These are phyloP conservation scores for Sclerotinia spermophila DNA, from an alignment of 2,329 filamentous ascomycete genomes.

Conservation along the genomic window DNA sequence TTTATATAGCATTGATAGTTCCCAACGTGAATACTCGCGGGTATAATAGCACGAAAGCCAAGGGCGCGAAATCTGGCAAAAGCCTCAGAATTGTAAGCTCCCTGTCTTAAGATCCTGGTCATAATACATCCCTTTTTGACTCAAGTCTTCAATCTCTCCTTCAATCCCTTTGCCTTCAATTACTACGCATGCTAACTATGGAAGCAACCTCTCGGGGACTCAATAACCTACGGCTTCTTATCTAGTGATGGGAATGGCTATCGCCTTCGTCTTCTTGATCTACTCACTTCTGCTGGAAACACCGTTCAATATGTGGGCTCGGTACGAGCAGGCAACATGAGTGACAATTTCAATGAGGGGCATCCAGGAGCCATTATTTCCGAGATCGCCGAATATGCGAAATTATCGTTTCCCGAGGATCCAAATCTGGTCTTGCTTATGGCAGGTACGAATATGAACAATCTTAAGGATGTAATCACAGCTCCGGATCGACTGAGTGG, in stretches of 20 bases:
- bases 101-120: neutral
- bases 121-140: neutral
- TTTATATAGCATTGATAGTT: neutral
- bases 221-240: slow-evolving; percentile 39
- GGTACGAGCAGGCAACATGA: slow-evolving; percentile 36
- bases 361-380: slow-evolving; percentile 36
- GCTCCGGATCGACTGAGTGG: slow-evolving; percentile 38
- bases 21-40: neutral
- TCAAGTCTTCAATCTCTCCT: neutral
- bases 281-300: slow-evolving; percentile 29
- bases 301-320: slow-evolving; percentile 37
- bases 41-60: neutral
- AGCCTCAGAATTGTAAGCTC: slow-evolving; percentile 15
- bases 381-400: slow-evolving; percentile 30
- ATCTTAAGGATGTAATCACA: slow-evolving; percentile 25
- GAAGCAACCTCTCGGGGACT: slow-evolving; percentile 38
- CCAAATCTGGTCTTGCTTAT: slow-evolving; percentile 38
- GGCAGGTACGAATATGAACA: slow-evolving; percentile 38
- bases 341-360: slow-evolving; percentile 38
- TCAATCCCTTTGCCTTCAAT: neutral
- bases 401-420: slow-evolving; percentile 21
- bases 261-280: slow-evolving; percentile 33
- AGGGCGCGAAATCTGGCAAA: neutral
- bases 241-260: slow-evolving; percentile 40
- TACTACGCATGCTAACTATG: neutral